Evolutionary conservation across 148 eudicot species (phyloP), one percentile per base, ranked within the genome.

Genomic region (Rhododendron henanense): DNA sequence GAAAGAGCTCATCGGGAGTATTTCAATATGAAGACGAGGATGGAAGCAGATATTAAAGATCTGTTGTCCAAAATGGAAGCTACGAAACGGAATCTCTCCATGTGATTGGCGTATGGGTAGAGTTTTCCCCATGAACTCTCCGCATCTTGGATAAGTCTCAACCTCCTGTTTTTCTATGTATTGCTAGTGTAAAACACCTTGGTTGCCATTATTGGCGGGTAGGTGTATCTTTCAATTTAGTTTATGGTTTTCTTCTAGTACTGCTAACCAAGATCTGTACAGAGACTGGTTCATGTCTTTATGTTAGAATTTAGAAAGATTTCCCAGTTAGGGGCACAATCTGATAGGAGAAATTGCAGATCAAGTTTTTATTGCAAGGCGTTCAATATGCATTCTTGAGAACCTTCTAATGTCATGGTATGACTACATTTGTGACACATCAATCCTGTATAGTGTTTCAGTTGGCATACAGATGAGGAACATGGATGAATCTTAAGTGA

Each of bases 41-140:
- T 97, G 98, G 96, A 95, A 89, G 87, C 90, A 10, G 95, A 95
- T 86, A 95, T 97, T 76, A 97, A 94, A 90, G 95, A 93, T 88
- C 89, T 97, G 31, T 86, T 95, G 90, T 88, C 92, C 81, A 95
- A 94, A 91, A 97, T 97, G 99, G 96, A 97, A 90, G 94, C 96
- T 51, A 90, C 98, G 3, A 91, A 94, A 78, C 84, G 92, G 45
- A 93, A 92, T 81, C 85, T 95, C 71, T 84, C 90, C 77, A 76
- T 92, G 33, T 93, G 90, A 89, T 81, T 82, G 55, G 61, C 18
- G 44, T 71, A 28, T 87, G n/a, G 50, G 44, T 33, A 48, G 59
- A 79, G 57, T 65, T 57, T 69, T 65, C 21, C 41, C 18, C 67
- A 23, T 1, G 33, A 61, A 39, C 77, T 44, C 37, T 83, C 23